Evolutionary conservation across 306 rosid genomes (phyloP), one percentile per base, ranked within the genome.

Genomic region (Hippophae tibetana): DNA sequence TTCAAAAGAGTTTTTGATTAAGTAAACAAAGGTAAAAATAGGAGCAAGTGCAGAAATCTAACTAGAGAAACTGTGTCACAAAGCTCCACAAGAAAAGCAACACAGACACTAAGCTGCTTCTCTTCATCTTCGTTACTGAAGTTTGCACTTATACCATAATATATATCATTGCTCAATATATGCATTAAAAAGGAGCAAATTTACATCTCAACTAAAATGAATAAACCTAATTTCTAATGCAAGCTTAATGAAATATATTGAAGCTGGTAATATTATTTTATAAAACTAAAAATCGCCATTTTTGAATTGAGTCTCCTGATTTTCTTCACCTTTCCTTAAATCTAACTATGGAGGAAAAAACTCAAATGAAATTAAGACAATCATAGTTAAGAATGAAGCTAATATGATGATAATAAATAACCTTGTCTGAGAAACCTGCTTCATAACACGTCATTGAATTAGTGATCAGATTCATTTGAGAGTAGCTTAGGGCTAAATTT

Each of bases 401-500:
- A 54, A 7, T 58, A 61, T 0, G 60, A 58, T 2, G 42, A 56
- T 13, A 55, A 68, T 26, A 1, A 9, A 14, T 58, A 57, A 85
- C 98, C 93, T 77, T 85, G 89, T 77, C 98, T 81, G 60, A 92
- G 81, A 78, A 92, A 92, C 70, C 95, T 82, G 54, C 96, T 84
- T 52, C 89, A 89, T 65, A 92, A 81, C 2, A 92, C 86, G 14
- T 87, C 96, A 25, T 79, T 78, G 82, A 87, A 92, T 75, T 88
- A 74, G 65, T 61, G 67, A 50, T 78, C 60, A 14, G 73, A 75
- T 65, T 69, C 71, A 56, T 75, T 81, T 64, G 55, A 75, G 42
- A 66, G 51, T 7, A 45, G 58, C 58, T 64, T 67, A 18, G 23
- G 23, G 23, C 23, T 18, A 18, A 18, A 18, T 18, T 18, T 18